These are phyloP conservation scores for Sphagnum tenellum DNA, from an alignment of 225 moss, liverwort and hornwort species.

Conservation along the genomic window DNA sequence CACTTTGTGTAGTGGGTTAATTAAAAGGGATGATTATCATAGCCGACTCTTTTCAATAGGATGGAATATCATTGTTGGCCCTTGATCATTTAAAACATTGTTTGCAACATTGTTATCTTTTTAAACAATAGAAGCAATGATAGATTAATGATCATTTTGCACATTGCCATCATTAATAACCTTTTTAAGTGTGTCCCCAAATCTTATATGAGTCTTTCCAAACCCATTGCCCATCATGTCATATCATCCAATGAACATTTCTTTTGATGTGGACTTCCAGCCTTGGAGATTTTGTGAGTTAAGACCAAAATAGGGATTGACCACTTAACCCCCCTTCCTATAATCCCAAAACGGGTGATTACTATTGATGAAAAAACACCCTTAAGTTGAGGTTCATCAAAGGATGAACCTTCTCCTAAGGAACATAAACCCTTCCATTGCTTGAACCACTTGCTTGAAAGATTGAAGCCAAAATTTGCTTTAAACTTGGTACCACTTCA, in stretches of 20 bases:
- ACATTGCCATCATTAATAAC: constrained; percentile 9
- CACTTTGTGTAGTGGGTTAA: too few relatives aligned
- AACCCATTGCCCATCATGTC: constrained; percentile 45
- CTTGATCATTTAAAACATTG: not conserved
- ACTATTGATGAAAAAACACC: constrained; percentile 41
- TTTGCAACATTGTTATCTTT: not conserved
- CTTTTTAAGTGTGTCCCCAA: constrained; percentile 29
- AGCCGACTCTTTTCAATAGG: too few relatives aligned
- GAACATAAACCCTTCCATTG: constrained; percentile 2
- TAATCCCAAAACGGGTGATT: constrained; percentile 77
- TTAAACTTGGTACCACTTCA: constrained; percentile 63
- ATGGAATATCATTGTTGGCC: not conserved
- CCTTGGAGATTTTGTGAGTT: constrained; percentile 16
- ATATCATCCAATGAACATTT: constrained; percentile 63
- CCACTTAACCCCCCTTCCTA: constrained; percentile 88
- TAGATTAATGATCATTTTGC: not conserved
- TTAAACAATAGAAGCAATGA: not conserved
- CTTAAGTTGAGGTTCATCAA: constrained; percentile 31
- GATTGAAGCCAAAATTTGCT: constrained; percentile 33
- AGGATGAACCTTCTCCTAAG: constrained; percentile 14
- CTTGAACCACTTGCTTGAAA: constrained; percentile 22
- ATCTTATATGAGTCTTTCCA: constrained; percentile 69
- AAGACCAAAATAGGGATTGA: constrained; percentile 49
- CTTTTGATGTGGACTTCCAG: constrained; percentile 36
- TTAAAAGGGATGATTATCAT: too few relatives aligned